Base-by-base conservation (phyloP, 2,329 filamentous ascomycete species). In the Xylaria sp. region DNA sequence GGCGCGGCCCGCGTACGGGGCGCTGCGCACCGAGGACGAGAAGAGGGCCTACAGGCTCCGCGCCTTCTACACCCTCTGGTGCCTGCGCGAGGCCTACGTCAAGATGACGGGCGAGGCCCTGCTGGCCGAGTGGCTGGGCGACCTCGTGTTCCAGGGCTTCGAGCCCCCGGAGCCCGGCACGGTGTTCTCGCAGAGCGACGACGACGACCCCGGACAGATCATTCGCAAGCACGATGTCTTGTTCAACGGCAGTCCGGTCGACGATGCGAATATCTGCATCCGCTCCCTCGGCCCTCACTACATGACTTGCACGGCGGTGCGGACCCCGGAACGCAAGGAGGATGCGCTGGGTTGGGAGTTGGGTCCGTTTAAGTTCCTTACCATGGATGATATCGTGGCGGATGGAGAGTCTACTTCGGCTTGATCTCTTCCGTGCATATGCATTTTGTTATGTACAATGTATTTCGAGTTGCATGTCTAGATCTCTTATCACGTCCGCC, bases 101-200 rank as follows among this genome's bases (percentile, higher is more conserved):
- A 95, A 94, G 85, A 89, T 95, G 81, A 92, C 91, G 33, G 92
- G 92, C 29, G 91, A 94, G 73, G 92, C 91, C 0, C 82, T 95
- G 65, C 82, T 94, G 9, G 92, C 92, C 0, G 82, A 83, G 3
- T 95, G 92, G 92, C 82, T 95, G 55, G 81, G 81, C 57, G 86
- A 91, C 56, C 80, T 94, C 9, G 90, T 94, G 73, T 92, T 95
- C 75, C 81, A 83, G 65, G 80, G 83, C 55, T 90, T 92, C 59
- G 81, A 82, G 57, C 85, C 89, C 55, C 89, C 90, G 3, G 68
- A 63, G 60, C 77, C 78, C 9, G 76, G 75, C 27, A 51, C 49
- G 15, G 72, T 36, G 17, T 75, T 73, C 50, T 68, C 20, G 4
- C 74, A 79, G 31, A 77, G 79, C n/a, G 78, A 76, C 2, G 75